Evolutionary conservation across 2,329 filamentous ascomycete species (phyloP), one percentile per base, ranked within the genome.

Genomic region (Ceratocystis smalleyi): DNA sequence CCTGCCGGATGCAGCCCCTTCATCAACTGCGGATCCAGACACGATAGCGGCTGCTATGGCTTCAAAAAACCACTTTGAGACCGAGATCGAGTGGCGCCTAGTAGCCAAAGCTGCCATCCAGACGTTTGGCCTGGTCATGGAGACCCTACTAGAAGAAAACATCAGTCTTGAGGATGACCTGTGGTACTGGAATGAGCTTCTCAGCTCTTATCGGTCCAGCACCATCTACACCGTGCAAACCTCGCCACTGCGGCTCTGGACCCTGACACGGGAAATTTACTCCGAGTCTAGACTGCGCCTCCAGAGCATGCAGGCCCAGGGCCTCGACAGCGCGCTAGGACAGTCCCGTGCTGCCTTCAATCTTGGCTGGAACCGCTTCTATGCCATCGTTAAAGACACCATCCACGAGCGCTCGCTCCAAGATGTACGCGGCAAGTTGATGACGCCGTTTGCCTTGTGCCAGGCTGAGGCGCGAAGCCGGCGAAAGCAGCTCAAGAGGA

Each of bases 181-280:
- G 27, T 91, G 87, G 84, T 97, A 97, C 73, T 99, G 94, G 94
- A 89, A 96, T 71, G 88, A 94, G 69, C 82, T 96, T 1, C 76
- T 96, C 35, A 83, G 83, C 8, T 95, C 89, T 0, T 86, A 89
- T 69, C 80, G 83, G 60, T 89, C 87, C 70, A 91, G 88, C 68
- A 86, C 84, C 40, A 73, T 96, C 2, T 96, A 96, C 74, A 87
- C 89, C 15, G 75, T 95, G 7, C 94, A 99, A 73, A 96, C 86
- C 0, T 89, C 87, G 0, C 94, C 94, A 0, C 70, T 86, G 49
- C 81, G 88, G 19, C 73, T 96, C 43, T 92, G 85, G 83, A 76
- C 78, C 2, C 90, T 87, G 82, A 77, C 82, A 6, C 81, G 80
- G 70, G 85, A 88, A 59, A 81, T 95, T 43, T 91, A 87, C 71